A percentile compares a stretch with the other conserved stretches of the same genome.
These are phyloP conservation scores for Blastobotrys buckinghamii DNA, from an alignment of 1,139 yeast genomes.

Conservation along the genomic window DNA sequence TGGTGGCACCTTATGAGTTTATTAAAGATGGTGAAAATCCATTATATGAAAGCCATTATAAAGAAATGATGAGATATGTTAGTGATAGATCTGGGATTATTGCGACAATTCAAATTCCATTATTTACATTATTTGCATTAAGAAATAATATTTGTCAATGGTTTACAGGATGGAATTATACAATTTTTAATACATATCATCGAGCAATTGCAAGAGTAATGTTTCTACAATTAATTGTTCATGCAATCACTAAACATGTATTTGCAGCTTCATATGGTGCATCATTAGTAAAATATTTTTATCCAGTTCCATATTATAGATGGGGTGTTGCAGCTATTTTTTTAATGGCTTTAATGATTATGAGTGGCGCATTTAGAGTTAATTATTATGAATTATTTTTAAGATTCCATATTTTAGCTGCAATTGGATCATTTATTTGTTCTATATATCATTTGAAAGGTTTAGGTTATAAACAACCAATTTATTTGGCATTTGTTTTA, in stretches of 20 bases:
- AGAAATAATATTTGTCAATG: conserved; percentile 53
- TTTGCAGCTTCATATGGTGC: conserved; percentile 33
- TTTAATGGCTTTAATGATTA: conserved; percentile 41
- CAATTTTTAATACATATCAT: conserved; percentile 55
- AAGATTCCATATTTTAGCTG: conserved; percentile 40
- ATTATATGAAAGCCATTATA: conserved; percentile 35
- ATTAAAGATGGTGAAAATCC: conserved; percentile 30
- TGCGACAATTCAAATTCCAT: conserved; percentile 51
- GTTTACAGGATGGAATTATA: conserved; percentile 57
- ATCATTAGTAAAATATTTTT: conserved; percentile 30
- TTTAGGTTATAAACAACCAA: conserved; percentile 43
- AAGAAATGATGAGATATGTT: conserved; percentile 42
- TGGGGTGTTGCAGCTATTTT: conserved; percentile 58
- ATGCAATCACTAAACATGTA: conserved; percentile 35
- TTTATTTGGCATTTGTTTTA: conserved; percentile 36
- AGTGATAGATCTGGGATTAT: conserved; percentile 59
- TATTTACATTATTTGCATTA: conserved; percentile 53
- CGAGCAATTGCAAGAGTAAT: conserved; percentile 53
- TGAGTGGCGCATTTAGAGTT: conserved; percentile 47
- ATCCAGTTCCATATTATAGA: conserved; percentile 33
- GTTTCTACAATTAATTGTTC: conserved; percentile 41
- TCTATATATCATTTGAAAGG: conserved; percentile 45
- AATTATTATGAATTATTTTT: conserved; percentile 45
- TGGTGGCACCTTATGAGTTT: conserved; percentile 40
- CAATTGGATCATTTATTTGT: conserved; percentile 41